Evolutionary conservation across 805 yeast species (phyloP), one percentile per base, ranked within the genome.

Genomic region (Nakazawaea wyomingensis): DNA sequence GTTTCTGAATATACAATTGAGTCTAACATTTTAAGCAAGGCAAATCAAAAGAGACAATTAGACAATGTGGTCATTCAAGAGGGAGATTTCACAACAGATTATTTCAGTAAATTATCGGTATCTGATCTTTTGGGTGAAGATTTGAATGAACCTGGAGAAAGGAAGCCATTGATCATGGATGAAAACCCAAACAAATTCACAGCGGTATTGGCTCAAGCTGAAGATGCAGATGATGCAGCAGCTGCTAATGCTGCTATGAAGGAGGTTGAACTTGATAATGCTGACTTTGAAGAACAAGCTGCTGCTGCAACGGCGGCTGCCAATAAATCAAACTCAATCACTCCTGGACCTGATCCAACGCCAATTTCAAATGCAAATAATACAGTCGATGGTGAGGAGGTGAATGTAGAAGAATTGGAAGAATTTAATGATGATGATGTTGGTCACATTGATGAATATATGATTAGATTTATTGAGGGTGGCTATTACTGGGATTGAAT

Each of bases 21-120:
- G 62, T 86, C 96, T 20, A 93, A 93, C 64, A 93, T 93, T 51
- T 73, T 93, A 64, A 80, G 80, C 54, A 91, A 91, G 60, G 97
- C 98, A 2, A 89, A 90, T 54, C 98, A 91, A 62, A 91, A 91
- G 71, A 73, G 95, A 55, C 89, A 89, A 54, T 73, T 91, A 54
- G 98, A 91, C 64, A 87, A 88, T 60, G 95, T 91, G 27, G 91
- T 91, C 43, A 93, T 93, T 53, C 98, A 93, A 65, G 96, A 90
- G 41, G 99, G 99, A 60, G 98, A 91, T 53, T 93, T 93, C 65
- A 93, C 98, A 0, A 95, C 99, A 0, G 99, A 95, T 60, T 93
- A 90, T 60, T 85, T 95, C 59, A 84, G 89, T 24, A 86, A 86
- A 56, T 68, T 90, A 41, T 85, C 96, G 0, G 91, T 90, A 5